These are phyloP conservation scores for Garcia nutans DNA, from an alignment of 345 rosid genomes.

Conservation along the genomic window DNA sequence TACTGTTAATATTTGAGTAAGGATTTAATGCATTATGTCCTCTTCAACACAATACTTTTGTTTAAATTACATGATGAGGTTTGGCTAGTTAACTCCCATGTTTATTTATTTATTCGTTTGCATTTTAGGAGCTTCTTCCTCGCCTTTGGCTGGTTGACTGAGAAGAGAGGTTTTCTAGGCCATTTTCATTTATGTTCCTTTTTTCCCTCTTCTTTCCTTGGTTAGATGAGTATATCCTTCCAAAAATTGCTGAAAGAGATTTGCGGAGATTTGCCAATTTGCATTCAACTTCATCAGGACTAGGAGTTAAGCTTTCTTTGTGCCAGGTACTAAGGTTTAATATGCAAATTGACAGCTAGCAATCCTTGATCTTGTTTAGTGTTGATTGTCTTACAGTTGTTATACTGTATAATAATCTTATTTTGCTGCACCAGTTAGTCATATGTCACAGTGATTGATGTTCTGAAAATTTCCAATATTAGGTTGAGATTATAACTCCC, in stretches of 20 bases:
- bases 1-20: background rate
- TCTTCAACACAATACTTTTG: background rate
- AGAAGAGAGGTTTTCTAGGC: background rate
- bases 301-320: conserved; percentile 50
- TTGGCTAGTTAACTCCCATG: background rate
- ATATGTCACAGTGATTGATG: background rate
- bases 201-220: background rate
- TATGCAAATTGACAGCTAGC: background rate
- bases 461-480: background rate
- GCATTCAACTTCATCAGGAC: conserved; percentile 44
- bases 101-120: background rate
- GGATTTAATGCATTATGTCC: background rate
- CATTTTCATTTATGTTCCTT: background rate
- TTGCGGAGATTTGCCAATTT: conserved; percentile 64
- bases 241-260: conserved; percentile 90
- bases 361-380: conserved; percentile 14
- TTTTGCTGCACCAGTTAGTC: background rate
- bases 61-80: background rate
- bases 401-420: background rate
- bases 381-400: conserved; percentile 1
- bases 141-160: background rate
- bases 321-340: conserved; percentile 39
- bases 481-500: background rate
- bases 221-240: conserved; percentile 84
- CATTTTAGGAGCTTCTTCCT: background rate